Evolutionary conservation across 192 early-diverging fungal species (phyloP), one percentile per base, ranked within the genome.

Genomic region (Chytriomyces confervae): DNA sequence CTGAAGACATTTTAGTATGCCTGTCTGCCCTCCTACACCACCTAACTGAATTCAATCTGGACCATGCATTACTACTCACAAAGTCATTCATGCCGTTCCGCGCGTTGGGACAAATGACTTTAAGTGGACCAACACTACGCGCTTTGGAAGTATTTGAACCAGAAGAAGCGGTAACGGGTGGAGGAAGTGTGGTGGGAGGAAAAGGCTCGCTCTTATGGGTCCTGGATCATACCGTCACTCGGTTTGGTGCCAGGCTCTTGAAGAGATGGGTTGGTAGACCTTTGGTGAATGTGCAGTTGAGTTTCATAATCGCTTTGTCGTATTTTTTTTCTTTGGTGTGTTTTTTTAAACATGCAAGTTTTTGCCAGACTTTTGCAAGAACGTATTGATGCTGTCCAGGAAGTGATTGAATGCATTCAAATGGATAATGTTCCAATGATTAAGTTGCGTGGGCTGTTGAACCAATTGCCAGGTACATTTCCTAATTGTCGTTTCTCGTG

Each of bases 201-300:
- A 27, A 50, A 10, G 77, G 77, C 11, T 50, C 44, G 7, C 77
- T 95, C 13, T 81, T 92, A 27, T 83, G 81, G 73, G 80, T 91
- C 7, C 69, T 95, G 27, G 85, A 95, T 74, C 86, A 92, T 73
- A 95, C 93, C 6, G 69, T 61, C 3, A 92, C 92, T 0, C 81
- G 80, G 53, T 92, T 94, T 78, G 94, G 92, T 11, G 50, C 82
- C 43, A 72, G 94, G 9, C 68, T 92, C 61, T 76, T 95, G 45
- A 85, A 86, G 69, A 89, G 88, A 57, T 95, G 93, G 93, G 77
- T 93, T 6, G 87, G 84, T 7, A 83, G 82, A 61, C 93, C 93
- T 1, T 79, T 95, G 29, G 81, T 92, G 5, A 78, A 92, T 72
- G 72, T 76, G 5, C 62, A 79, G 80, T 80, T 62, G 48, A 20